Conservation (phyloP, 257 asterid species). For the Solanum virginianum region DNA sequence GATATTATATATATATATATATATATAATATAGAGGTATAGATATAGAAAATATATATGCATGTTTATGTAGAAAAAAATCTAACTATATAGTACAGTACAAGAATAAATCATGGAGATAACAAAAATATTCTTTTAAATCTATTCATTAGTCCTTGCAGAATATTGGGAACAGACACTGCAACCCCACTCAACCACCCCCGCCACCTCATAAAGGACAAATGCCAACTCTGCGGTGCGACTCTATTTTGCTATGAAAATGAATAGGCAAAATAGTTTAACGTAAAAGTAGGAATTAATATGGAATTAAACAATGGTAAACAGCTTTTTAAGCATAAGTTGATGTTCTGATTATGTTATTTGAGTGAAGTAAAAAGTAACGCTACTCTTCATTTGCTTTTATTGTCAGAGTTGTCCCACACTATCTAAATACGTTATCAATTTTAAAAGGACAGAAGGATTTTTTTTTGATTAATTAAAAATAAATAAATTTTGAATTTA, state of each 20-base stretch:
- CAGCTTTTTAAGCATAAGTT: neutral
- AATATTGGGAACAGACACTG: neutral
- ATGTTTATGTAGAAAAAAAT: neutral
- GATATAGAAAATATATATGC: neutral
- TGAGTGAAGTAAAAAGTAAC: neutral
- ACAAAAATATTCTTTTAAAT: neutral
- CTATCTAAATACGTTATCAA: neutral
- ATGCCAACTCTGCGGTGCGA: neutral
- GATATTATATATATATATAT: too few species aligned
- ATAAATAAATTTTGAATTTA: too few species aligned
- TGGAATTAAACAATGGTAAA: neutral
- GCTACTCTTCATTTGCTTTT: neutral
- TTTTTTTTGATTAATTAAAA: neutral
- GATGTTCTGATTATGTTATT: neutral
- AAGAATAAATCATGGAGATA: neutral
- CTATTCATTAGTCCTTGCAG: neutral
- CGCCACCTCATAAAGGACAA: neutral
- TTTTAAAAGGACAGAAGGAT: neutral
- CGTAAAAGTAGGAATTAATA: neutral
- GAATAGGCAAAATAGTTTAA: neutral
- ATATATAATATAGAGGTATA: too few species aligned
- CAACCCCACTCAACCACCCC: neutral
- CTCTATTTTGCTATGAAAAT: neutral
- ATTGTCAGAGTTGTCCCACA: neutral
- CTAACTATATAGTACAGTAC: neutral